Evolutionary conservation across 2,329 filamentous ascomycete genomes (phyloP).

Genomic region (Monosporascus cannonballus): DNA sequence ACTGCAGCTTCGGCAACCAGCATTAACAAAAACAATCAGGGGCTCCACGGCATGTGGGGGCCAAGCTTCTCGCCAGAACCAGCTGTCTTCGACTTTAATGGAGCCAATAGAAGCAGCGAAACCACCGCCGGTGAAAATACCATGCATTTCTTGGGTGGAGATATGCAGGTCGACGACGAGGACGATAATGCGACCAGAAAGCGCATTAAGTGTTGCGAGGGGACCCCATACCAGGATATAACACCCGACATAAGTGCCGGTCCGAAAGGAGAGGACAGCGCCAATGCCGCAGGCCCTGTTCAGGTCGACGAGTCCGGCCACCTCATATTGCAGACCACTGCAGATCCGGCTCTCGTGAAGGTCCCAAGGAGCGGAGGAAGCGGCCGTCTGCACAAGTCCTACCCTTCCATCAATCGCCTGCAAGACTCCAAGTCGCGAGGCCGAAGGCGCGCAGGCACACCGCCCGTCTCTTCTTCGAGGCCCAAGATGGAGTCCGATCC

Average conservation of each 20-base stretch:
- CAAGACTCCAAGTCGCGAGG: slow-evolving; percentile 32
- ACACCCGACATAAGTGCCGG: background rate
- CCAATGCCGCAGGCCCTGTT: slow-evolving; percentile 6
- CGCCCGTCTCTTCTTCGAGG: slow-evolving; percentile 15
- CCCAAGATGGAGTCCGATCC: slow-evolving; percentile 11
- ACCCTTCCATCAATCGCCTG: slow-evolving; percentile 33
- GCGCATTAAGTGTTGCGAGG: slow-evolving; percentile 30
- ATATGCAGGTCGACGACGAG: slow-evolving; percentile 25
- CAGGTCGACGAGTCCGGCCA: slow-evolving; percentile 10
- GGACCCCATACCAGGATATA: slow-evolving; percentile 5
- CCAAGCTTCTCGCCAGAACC: slow-evolving; percentile 14
- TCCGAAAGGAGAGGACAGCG: slow-evolving; percentile 7
- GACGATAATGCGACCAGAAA: slow-evolving; percentile 28
- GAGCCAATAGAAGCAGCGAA: slow-evolving; percentile 7
- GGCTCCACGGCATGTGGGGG: slow-evolving; percentile 1
- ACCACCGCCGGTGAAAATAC: background rate
- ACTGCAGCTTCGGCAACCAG: slow-evolving; percentile 11
- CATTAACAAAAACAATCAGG: slow-evolving; percentile 1
- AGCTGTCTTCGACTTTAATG: slow-evolving; percentile 23
- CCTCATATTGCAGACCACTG: slow-evolving; percentile 12
- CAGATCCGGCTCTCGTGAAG: slow-evolving; percentile 16
- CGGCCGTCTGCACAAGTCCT: slow-evolving; percentile 26
- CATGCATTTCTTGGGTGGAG: slow-evolving; percentile 2
- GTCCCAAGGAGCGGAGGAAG: slow-evolving; percentile 7
- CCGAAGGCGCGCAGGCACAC: slow-evolving; percentile 21